Conservation (phyloP, 371 early-diverging fungal genomes). For the Choanephora cucurbitarum region DNA sequence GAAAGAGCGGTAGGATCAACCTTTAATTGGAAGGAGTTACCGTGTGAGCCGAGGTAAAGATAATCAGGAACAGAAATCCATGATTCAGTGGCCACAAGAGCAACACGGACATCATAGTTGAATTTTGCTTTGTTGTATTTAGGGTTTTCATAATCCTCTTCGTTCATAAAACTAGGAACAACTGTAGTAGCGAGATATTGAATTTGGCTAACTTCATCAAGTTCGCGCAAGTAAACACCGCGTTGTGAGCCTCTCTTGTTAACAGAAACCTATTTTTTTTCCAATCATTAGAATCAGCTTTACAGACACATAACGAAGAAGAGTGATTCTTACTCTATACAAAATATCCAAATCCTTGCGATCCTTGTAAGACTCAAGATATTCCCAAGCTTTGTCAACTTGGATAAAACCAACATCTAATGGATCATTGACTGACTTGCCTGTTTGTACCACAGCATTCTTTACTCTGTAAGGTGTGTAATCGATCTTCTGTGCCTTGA, state of each 20-base stretch:
- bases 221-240: conserved; percentile 88
- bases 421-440: conserved; percentile 77
- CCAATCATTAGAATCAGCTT: neutral
- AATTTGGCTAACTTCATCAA: conserved; percentile 68
- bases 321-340: conserved; percentile 47
- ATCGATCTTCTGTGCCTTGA: conserved; percentile 64
- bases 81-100: conserved; percentile 66
- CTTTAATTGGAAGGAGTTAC: conserved; percentile 69
- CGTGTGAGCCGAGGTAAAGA: conserved; percentile 69
- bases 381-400: conserved; percentile 85
- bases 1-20: conserved; percentile 82
- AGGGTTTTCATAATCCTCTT: conserved; percentile 60
- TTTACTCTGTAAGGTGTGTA: conserved; percentile 86
- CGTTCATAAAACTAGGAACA: conserved; percentile 77
- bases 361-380: conserved; percentile 63
- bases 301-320: neutral
- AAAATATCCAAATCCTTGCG: conserved; percentile 69
- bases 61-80: conserved; percentile 87
- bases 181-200: conserved; percentile 65
- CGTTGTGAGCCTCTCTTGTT: conserved; percentile 50
- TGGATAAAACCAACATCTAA: conserved; percentile 84
- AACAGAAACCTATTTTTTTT: conserved; percentile 27
- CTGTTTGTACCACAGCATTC: conserved; percentile 74
- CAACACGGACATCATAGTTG: conserved; percentile 80
- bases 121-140: conserved; percentile 67